A percentile compares a stretch with the other conserved stretches of the same genome.
phyloP scores from a whole-genome alignment of 371 early-diverging fungal genomes.

The Haplosporangium sp. region DNA sequence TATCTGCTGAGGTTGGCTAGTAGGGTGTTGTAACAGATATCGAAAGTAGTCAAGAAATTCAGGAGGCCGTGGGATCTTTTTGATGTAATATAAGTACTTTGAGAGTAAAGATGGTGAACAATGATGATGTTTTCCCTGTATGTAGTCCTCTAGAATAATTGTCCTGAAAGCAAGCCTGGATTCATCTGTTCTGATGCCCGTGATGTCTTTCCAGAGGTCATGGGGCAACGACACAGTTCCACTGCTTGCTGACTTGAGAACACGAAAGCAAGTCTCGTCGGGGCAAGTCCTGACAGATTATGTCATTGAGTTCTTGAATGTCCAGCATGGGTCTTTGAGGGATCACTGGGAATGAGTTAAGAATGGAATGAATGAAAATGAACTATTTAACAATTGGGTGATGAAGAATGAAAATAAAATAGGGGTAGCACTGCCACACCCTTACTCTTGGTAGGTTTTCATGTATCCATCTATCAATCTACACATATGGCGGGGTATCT shows the following conservation, averaged over 20 bases:
- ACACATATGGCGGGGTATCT: no score
- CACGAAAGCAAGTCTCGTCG: constrained; percentile 4
- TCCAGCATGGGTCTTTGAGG: not conserved
- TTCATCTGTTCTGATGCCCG: no score
- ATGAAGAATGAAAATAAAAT: no score
- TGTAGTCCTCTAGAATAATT: constrained; percentile 11
- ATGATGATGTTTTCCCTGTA: no score
- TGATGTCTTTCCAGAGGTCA: constrained; percentile 9
- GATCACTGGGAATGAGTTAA: no score
- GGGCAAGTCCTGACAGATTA: not conserved
- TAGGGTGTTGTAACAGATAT: not conserved
- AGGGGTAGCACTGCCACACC: no score
- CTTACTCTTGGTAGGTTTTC: no score
- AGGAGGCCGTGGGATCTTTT: not conserved
- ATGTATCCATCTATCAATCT: no score
- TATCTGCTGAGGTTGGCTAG: not conserved
- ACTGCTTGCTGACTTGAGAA: not conserved
- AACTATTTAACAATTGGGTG: no score
- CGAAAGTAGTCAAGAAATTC: not conserved
- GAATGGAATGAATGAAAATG: no score
- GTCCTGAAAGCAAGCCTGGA: not conserved
- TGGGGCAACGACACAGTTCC: constrained; percentile 1
- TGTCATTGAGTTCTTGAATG: constrained; percentile 12
- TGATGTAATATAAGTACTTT: not conserved
- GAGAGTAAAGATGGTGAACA: not conserved